Base-by-base conservation (phyloP, 2,329 filamentous ascomycete species). In the Aspergillus fischeri region DNA sequence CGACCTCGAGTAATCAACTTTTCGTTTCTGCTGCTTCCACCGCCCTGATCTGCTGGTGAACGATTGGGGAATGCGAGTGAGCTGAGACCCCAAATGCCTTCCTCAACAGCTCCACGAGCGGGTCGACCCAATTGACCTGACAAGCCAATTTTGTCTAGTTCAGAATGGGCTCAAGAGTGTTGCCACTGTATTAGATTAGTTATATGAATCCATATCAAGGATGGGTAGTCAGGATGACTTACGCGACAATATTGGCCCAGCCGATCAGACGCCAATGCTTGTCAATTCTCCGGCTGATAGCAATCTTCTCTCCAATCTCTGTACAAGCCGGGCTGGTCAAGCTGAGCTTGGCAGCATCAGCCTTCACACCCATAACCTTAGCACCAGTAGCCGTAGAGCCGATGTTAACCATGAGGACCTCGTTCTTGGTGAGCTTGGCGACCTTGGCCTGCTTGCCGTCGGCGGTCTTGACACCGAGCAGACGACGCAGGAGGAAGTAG, bases 391-490 rank as follows among this genome's bases (percentile, higher is more conserved):
- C 95, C 9, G 93, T 97, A 41, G 91, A 96, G 61, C 94, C 94
- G 73, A 99, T 99, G 83, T 99, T 99, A 65, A 99, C 94, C 94
- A 99, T 97, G 78, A 99, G 88, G 70, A 97, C 92, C 78, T 99
- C 94, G 79, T 96, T 97, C 87, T 97, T 99, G 57, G 92, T 83
- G 64, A 99, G 83, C 82, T 99, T 99, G 69, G 92, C 92, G 65
- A 99, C 94, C 88, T 99, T 99, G 72, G 93, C 93, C 80, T 97
- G 94, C 83, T 99, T 99, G 75, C 94, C 94, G 67, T 99, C 94
- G 62, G 93, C 92, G 49, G 94, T 96, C 81, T 95, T 92, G 70
- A 99, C 94, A 86, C 94, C 94, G 56, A 99, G 86, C 61, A 99
- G 83, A 69, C 94, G 86, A 69, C 93, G 90, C 62, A 99, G 88